phyloP scores from a whole-genome alignment of 1,284 basidiomycete genomes.

The Ganoderma boninense region DNA sequence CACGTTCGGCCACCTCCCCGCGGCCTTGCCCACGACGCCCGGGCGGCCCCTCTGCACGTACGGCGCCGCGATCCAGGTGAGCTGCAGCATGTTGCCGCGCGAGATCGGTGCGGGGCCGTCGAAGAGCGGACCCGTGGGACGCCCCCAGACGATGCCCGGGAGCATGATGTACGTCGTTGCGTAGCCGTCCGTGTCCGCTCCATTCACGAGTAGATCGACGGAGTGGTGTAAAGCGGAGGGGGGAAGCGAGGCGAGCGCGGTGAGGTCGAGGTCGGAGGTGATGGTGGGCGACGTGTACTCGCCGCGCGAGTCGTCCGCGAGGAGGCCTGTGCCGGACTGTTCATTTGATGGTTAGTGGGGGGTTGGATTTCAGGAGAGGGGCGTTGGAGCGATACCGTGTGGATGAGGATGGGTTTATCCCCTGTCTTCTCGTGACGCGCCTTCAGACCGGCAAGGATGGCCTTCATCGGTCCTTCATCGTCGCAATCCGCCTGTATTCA shows the following conservation, averaged over 20 bases:
- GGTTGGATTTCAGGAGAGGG: not conserved
- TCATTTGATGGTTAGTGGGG: not conserved
- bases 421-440: conserved; percentile 17
- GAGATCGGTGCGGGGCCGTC: conserved; percentile 42
- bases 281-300: conserved; percentile 31
- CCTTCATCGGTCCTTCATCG: conserved; percentile 32
- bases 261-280: conserved; percentile 44
- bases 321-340: conserved; percentile 46
- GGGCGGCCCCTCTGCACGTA: conserved; percentile 43
- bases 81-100: conserved; percentile 45
- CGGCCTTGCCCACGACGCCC: conserved; percentile 44
- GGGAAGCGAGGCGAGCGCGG: conserved; percentile 42
- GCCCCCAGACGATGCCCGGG: conserved; percentile 50
- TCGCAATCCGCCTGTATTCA: conserved; percentile 50
- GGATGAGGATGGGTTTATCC: conserved; percentile 46
- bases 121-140: conserved; percentile 44
- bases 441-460: conserved; percentile 27
- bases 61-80: conserved; percentile 42
- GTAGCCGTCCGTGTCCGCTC: conserved; percentile 48
- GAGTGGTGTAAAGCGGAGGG: conserved; percentile 42
- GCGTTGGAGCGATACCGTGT: conserved; percentile 48
- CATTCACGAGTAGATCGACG: conserved; percentile 41
- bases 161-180: conserved; percentile 47
- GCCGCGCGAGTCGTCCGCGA: conserved; percentile 23
- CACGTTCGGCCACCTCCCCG: conserved; percentile 41